Evolutionary conservation across 176 grass and related monocot species (phyloP), one percentile per base, ranked within the genome.

Genomic region (Urochloa ruziziensis): DNA sequence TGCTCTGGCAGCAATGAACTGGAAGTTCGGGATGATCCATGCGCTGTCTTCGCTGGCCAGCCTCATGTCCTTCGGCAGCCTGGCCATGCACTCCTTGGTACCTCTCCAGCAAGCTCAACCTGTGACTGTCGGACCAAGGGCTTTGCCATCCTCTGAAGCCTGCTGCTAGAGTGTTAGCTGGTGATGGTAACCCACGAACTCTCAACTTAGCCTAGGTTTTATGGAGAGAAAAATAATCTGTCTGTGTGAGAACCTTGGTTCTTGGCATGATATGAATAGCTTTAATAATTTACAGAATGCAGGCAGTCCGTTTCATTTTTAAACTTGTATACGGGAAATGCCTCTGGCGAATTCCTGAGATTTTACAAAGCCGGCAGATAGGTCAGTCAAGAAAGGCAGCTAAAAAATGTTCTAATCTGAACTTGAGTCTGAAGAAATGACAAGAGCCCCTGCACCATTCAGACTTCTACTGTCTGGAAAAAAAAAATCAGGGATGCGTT

Each of bases 41-140:
- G 90, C 88, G 2, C 81, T 94, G 60, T 97, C 94, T 9, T 92
- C 92, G 0, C 92, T 97, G 24, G 85, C 90, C 72, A 97, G 89
- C 82, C 80, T 92, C 74, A 74, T 97, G 83, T 82, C 92, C 3
- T 97, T 94, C 56, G 92, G 90, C 56, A 87, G 92, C 85, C 89
- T 97, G 10, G 92, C 94, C 49, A 97, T 97, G 79, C 91, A 94
- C 82, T 97, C 94, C 1, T 94, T 94, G 94, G 94, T 90, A 94
- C 57, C 86, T 94, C 6, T 85, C 94, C 2, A 86, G 69, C 34
- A 97, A 92, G 86, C 90, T 93, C 46, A 29, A 94, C 24, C 33
- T 94, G 10, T 97, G 84, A 97, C 17, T 59, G 52, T 1, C 12
- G 4, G 49, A 23, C 23, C 8, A 4, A 70, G 24, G 69, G 15